These are phyloP conservation scores for Cephalotrichum gorgonifer DNA, from an alignment of 2,329 filamentous ascomycete species.

Conservation along the genomic window DNA sequence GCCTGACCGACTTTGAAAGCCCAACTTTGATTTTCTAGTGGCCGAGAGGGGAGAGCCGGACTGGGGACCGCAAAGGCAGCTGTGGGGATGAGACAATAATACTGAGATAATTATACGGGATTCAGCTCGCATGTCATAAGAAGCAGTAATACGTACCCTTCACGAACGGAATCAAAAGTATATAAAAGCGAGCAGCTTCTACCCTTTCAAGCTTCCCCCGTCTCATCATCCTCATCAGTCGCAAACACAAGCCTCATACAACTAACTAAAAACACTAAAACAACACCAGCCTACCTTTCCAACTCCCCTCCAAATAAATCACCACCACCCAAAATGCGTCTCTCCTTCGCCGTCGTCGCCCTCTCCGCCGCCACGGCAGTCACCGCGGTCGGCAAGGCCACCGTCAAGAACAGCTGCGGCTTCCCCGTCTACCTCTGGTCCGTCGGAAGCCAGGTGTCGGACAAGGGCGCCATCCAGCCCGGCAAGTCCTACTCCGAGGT, in stretches of 20 bases:
- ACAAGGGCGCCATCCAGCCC: not conserved
- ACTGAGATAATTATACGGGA: too few species aligned
- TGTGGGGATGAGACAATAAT: too few species aligned
- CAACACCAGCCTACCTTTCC: not conserved
- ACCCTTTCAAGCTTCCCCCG: too few species aligned
- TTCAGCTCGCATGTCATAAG: too few species aligned
- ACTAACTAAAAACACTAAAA: not conserved
- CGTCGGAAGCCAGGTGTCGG: conserved; percentile 16
- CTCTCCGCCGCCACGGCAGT: conserved; percentile 14
- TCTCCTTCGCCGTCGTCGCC: not conserved
- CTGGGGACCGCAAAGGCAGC: too few species aligned
- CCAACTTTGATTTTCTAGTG: too few species aligned
- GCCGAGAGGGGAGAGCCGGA: too few species aligned
- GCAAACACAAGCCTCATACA: not conserved
- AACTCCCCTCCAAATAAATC: not conserved
- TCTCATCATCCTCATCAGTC: not conserved
- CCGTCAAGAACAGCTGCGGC: conserved; percentile 25
- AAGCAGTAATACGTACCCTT: too few species aligned
- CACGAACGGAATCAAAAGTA: too few species aligned
- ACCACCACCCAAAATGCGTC: not conserved
- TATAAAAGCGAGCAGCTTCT: too few species aligned
- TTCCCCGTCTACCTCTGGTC: conserved; percentile 26
- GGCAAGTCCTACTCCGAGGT: conserved; percentile 20
- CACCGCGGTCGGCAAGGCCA: conserved; percentile 21
- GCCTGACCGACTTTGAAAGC: too few species aligned